Conservation (phyloP, 163 green algal genomes). For the Scenedesmus sp. region DNA sequence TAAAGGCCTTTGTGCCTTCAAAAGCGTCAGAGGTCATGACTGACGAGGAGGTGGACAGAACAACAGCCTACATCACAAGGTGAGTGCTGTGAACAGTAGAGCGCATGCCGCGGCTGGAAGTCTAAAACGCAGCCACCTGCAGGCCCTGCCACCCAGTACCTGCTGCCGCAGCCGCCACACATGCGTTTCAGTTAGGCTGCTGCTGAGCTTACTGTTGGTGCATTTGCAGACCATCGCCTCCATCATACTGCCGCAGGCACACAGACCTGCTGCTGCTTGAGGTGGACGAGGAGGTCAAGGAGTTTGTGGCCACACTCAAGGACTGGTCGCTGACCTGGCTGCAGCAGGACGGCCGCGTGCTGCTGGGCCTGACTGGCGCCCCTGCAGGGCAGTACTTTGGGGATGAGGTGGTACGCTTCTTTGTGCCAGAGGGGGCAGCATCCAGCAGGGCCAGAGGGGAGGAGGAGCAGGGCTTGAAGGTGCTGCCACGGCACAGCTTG, state of each 20-base stretch:
- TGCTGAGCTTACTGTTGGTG: too few species aligned
- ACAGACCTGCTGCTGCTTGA: slow-evolving; percentile 14
- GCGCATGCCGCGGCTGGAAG: too few species aligned
- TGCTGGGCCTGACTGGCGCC: slow-evolving; percentile 23
- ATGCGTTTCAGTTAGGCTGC: too few species aligned
- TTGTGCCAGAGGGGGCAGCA: neutral
- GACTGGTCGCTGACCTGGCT: slow-evolving; percentile 34
- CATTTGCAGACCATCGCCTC: too few species aligned
- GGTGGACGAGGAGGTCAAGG: slow-evolving; percentile 23
- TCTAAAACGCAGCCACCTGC: too few species aligned
- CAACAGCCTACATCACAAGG: neutral
- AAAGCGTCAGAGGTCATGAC: neutral
- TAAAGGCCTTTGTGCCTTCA: neutral
- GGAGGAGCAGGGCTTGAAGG: neutral
- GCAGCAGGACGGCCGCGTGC: slow-evolving; percentile 19
- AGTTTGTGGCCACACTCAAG: slow-evolving; percentile 26
- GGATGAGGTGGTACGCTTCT: neutral
- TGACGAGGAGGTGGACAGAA: neutral
- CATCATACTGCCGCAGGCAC: neutral
- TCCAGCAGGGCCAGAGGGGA: neutral
- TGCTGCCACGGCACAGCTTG: neutral
- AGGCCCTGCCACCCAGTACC: too few species aligned
- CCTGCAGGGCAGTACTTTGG: slow-evolving; percentile 15
- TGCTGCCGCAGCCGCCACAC: too few species aligned
- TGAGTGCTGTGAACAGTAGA: neutral